These are phyloP conservation scores for Sclerotinia nivalis DNA, from an alignment of 2,329 filamentous ascomycete species.

Conservation along the genomic window DNA sequence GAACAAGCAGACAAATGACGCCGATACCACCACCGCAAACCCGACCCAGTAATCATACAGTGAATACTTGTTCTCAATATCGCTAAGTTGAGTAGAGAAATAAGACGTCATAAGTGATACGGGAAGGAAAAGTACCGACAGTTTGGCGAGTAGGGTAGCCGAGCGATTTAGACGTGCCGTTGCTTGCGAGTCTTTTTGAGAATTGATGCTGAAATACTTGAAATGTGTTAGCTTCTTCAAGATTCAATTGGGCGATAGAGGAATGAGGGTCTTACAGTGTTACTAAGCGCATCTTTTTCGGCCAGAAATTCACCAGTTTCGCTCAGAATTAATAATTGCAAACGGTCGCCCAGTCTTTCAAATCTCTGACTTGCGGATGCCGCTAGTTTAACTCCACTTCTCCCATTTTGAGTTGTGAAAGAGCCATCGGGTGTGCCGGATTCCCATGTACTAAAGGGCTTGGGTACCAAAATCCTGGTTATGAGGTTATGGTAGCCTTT, in stretches of 20 bases:
- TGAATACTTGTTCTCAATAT: constrained; percentile 58
- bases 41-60: constrained; percentile 65
- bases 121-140: constrained; percentile 73
- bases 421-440: constrained; percentile 34
- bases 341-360: constrained; percentile 57
- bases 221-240: constrained; percentile 23
- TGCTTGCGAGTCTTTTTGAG: constrained; percentile 71
- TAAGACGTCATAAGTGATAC: constrained; percentile 75
- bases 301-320: constrained; percentile 64
- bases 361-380: constrained; percentile 57
- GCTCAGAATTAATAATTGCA: constrained; percentile 60
- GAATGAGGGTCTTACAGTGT: constrained; percentile 51
- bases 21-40: constrained; percentile 62
- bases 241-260: neutral
- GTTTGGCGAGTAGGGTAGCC: constrained; percentile 71
- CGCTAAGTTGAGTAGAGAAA: constrained; percentile 66
- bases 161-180: constrained; percentile 72
- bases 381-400: constrained; percentile 41
- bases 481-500: constrained; percentile 61
- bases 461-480: constrained; percentile 51
- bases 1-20: constrained; percentile 60
- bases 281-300: constrained; percentile 69
- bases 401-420: neutral
- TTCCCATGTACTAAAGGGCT: constrained; percentile 43
- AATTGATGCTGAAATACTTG: constrained; percentile 76